A percentile compares a stretch with the other conserved stretches of the same genome.
phyloP scores from a whole-genome alignment of 495 filamentous ascomycete genomes.

The Clavariopsis aquatica region DNA sequence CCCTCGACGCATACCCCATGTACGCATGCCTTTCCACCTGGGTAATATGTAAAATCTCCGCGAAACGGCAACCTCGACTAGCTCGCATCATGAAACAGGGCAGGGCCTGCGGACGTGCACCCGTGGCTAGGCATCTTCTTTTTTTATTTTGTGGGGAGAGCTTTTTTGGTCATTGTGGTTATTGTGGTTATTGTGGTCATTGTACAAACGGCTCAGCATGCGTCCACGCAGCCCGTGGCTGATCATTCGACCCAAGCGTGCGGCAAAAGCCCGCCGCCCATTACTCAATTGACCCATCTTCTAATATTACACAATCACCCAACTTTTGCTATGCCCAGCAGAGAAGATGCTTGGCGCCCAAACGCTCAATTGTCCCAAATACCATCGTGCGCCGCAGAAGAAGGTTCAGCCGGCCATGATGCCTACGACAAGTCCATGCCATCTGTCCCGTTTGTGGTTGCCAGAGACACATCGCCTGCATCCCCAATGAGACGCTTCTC shows the following conservation, averaged over 20 bases:
- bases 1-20: neutral
- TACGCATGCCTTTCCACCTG: neutral
- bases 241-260: neutral
- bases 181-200: too few species aligned
- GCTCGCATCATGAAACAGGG: neutral
- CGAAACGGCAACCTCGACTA: neutral
- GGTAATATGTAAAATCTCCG: conserved; percentile 1
- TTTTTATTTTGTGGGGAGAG: neutral
- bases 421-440: conserved; percentile 77
- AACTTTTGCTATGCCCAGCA: conserved; percentile 9
- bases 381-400: conserved; percentile 21
- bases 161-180: too few species aligned
- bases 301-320: conserved; percentile 2
- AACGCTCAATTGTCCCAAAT: conserved; percentile 10
- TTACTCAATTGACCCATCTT: too few species aligned
- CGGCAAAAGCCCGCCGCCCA: too few species aligned
- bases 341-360: conserved; percentile 4
- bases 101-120: neutral
- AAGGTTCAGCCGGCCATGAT: conserved; percentile 49
- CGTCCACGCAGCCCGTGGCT: neutral
- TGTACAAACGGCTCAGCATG: neutral
- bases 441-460: conserved; percentile 64
- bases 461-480: conserved; percentile 73
- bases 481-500: conserved; percentile 93
- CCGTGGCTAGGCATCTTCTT: neutral